Evolutionary conservation across 2,329 filamentous ascomycete species (phyloP).

Genomic region (Parafenestella ontariensis): DNA sequence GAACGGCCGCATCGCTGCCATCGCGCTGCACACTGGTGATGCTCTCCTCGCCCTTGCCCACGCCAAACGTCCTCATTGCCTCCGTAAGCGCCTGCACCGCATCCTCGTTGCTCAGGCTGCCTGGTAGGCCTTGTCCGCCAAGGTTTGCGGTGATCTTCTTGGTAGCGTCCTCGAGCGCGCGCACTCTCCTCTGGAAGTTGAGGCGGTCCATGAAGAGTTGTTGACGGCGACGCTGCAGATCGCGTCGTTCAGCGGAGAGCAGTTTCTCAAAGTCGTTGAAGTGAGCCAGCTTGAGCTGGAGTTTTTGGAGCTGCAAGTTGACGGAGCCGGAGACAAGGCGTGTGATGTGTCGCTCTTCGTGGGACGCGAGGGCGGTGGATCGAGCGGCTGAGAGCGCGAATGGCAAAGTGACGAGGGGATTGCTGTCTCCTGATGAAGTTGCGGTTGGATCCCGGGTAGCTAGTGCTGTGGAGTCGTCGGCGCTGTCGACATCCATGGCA

Average conservation of each 20-base stretch:
- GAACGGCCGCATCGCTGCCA: conserved; percentile 32
- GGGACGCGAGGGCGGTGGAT: conserved; percentile 85
- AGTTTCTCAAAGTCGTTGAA: conserved; percentile 96
- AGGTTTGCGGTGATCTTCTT: conserved; percentile 52
- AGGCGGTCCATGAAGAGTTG: conserved; percentile 93
- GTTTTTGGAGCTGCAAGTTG: conserved; percentile 92
- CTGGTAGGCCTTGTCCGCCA: conserved; percentile 40
- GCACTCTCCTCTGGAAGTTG: conserved; percentile 85
- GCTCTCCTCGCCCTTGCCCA: conserved; percentile 47
- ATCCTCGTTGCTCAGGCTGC: conserved; percentile 42
- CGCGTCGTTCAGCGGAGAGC: conserved; percentile 87
- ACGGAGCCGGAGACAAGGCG: conserved; percentile 89
- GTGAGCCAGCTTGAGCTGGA: conserved; percentile 93
- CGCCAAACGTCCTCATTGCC: conserved; percentile 43
- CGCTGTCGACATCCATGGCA: conserved; percentile 66
- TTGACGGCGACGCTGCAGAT: conserved; percentile 89
- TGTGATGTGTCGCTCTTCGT: conserved; percentile 96
- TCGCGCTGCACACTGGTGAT: conserved; percentile 40
- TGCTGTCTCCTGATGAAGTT: conserved; percentile 18
- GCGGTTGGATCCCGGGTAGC: conserved; percentile 27
- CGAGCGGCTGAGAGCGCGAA: conserved; percentile 87
- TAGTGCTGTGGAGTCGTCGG: conserved; percentile 53
- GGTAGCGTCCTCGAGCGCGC: conserved; percentile 80
- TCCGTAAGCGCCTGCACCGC: conserved; percentile 44
- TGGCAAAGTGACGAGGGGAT: conserved; percentile 74